These are phyloP conservation scores for Lachnellula subtilissima DNA, from an alignment of 2,329 filamentous ascomycete genomes.

Conservation along the genomic window DNA sequence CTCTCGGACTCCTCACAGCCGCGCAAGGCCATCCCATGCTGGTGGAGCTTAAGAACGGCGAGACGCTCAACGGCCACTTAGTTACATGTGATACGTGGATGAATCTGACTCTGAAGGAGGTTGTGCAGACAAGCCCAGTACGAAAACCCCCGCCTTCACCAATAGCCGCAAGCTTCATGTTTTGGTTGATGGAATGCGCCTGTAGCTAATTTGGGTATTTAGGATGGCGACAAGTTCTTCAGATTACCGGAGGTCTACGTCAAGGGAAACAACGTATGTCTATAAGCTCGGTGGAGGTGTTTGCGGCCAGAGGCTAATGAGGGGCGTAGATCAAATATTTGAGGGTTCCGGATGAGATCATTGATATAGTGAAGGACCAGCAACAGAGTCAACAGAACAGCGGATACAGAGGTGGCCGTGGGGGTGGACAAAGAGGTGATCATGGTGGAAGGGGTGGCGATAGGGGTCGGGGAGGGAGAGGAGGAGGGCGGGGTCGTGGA, in stretches of 20 bases:
- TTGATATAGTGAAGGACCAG: constrained; percentile 91
- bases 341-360: constrained; percentile 91
- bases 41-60: constrained; percentile 94
- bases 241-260: constrained; percentile 92
- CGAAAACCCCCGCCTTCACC: constrained; percentile 17
- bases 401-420: constrained; percentile 60
- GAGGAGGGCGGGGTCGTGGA: constrained; percentile 25
- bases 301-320: constrained; percentile 5
- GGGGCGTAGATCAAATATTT: constrained; percentile 81
- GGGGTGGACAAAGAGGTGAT: constrained; percentile 53
- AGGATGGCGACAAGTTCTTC: constrained; percentile 92
- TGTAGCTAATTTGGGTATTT: constrained; percentile 18
- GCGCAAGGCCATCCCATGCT: constrained; percentile 98
- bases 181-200: background rate
- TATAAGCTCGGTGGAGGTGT: background rate
- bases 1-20: constrained; percentile 82
- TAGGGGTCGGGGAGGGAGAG: constrained; percentile 34
- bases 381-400: constrained; percentile 39
- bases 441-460: constrained; percentile 47
- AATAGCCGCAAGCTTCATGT: background rate
- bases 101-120: constrained; percentile 96
- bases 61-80: constrained; percentile 93
- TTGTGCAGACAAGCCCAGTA: constrained; percentile 88
- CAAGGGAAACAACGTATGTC: constrained; percentile 84
- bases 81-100: constrained; percentile 99